These are phyloP conservation scores for Pseudocercospora crystallina DNA, from an alignment of 2,329 filamentous ascomycete genomes.

Conservation along the genomic window DNA sequence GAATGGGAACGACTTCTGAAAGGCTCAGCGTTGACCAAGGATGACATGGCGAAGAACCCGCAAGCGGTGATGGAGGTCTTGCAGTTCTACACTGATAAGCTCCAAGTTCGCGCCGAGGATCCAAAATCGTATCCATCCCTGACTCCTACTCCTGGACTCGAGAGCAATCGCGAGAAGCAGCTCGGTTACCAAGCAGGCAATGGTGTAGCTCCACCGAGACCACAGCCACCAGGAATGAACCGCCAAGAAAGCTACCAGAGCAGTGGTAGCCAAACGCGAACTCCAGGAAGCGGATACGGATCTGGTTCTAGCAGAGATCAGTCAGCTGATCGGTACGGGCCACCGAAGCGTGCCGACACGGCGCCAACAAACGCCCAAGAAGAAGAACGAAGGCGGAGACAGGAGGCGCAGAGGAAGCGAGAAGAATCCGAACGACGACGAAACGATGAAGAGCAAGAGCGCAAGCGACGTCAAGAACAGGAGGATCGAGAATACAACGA, in stretches of 20 bases:
- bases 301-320: conserved; percentile 24
- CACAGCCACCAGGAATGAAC: conserved; percentile 45
- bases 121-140: conserved; percentile 67
- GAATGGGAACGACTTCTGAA: conserved; percentile 98
- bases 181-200: conserved; percentile 48
- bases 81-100: conserved; percentile 78
- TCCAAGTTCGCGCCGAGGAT: conserved; percentile 73
- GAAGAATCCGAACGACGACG: conserved; percentile 41
- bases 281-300: conserved; percentile 22
- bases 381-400: conserved; percentile 39
- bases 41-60: conserved; percentile 97
- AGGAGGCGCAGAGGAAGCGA: conserved; percentile 40
- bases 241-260: conserved; percentile 49
- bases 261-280: conserved; percentile 24
- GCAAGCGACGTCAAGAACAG: conserved; percentile 63
- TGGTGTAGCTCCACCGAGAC: conserved; percentile 50
- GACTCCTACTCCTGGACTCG: conserved; percentile 64
- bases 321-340: conserved; percentile 27
- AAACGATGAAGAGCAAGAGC: conserved; percentile 47
- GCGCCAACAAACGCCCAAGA: conserved; percentile 34
- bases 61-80: conserved; percentile 71
- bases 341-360: conserved; percentile 32
- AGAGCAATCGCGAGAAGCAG: conserved; percentile 47
- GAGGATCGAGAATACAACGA: conserved; percentile 78
- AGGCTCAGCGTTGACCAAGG: conserved; percentile 94